A percentile compares a stretch with the other conserved stretches of the same genome.
phyloP scores from a whole-genome alignment of 495 filamentous ascomycete species.

The Lasiosphaeria ovina region DNA sequence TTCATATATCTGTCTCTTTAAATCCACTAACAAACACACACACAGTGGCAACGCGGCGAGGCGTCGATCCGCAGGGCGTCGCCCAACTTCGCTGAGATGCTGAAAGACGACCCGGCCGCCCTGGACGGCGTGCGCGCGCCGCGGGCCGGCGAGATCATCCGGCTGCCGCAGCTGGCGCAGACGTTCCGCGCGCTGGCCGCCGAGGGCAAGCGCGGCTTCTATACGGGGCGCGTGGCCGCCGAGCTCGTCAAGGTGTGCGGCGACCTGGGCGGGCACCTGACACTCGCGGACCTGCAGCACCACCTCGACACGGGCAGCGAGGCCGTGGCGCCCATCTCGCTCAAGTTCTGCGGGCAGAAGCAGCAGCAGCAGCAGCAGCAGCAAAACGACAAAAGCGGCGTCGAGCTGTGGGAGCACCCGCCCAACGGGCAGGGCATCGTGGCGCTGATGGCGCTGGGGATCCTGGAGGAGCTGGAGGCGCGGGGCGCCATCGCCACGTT shows the following conservation, averaged over 20 bases:
- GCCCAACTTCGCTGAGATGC: conserved; percentile 80
- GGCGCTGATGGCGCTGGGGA: conserved; percentile 88
- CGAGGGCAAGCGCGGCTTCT: conserved; percentile 88
- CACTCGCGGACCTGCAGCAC: conserved; percentile 72
- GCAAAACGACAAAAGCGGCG: conserved; percentile 8
- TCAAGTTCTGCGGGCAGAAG: conserved; percentile 71
- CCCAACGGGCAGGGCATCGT: conserved; percentile 98
- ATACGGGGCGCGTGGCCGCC: conserved; percentile 77
- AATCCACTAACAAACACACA: background rate
- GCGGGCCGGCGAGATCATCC: conserved; percentile 81
- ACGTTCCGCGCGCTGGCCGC: conserved; percentile 79
- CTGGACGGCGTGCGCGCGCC: conserved; percentile 67
- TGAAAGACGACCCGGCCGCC: conserved; percentile 68
- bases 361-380: too few relatives aligned
- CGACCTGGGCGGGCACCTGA: conserved; percentile 74
- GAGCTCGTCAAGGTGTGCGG: conserved; percentile 73
- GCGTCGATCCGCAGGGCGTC: conserved; percentile 62
- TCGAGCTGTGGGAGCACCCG: conserved; percentile 93
- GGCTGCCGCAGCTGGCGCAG: conserved; percentile 73
- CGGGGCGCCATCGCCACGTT: conserved; percentile 69
- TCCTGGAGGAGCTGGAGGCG: conserved; percentile 81
- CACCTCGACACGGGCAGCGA: conserved; percentile 76
- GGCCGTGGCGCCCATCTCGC: conserved; percentile 74
- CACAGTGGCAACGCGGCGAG: conserved; percentile 68
- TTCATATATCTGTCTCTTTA: background rate